A percentile compares a stretch with the other conserved stretches of the same genome.
These are phyloP conservation scores for Phytophthora pistaciae DNA, from an alignment of 352 stramenopile genomes.

Conservation along the genomic window DNA sequence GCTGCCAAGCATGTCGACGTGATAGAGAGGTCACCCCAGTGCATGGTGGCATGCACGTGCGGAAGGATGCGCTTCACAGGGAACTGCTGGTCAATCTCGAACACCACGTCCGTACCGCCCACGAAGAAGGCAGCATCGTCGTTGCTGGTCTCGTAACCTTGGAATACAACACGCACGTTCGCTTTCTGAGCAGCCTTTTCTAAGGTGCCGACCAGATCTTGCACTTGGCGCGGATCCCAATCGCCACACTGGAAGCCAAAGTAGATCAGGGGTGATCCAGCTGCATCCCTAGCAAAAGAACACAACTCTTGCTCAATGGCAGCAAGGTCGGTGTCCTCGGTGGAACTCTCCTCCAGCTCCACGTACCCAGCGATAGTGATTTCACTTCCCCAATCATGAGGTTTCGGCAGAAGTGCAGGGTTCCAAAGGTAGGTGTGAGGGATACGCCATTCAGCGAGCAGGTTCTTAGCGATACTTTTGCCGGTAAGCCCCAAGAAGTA, in stretches of 20 bases:
- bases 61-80: slow-evolving; percentile 49
- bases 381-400: slow-evolving; percentile 68
- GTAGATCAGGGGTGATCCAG: slow-evolving; percentile 51
- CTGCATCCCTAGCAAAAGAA: slow-evolving; percentile 15
- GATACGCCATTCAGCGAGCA: slow-evolving; percentile 58
- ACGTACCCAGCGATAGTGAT: slow-evolving; percentile 67
- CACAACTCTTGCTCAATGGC: slow-evolving; percentile 38
- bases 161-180: slow-evolving; percentile 68
- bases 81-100: slow-evolving; percentile 59
- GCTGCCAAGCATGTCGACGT: slow-evolving; percentile 55
- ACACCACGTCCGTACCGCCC: slow-evolving; percentile 43
- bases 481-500: slow-evolving; percentile 58
- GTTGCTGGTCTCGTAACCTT: slow-evolving; percentile 50
- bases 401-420: slow-evolving; percentile 58
- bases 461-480: slow-evolving; percentile 43
- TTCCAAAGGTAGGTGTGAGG: slow-evolving; percentile 87
- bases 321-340: slow-evolving; percentile 19
- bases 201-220: slow-evolving; percentile 54
- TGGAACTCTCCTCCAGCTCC: slow-evolving; percentile 37
- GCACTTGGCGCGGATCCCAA: slow-evolving; percentile 47
- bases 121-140: slow-evolving; percentile 38
- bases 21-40: slow-evolving; percentile 71
- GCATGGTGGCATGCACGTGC: slow-evolving; percentile 46
- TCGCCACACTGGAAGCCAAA: slow-evolving; percentile 62
- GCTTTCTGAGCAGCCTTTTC: slow-evolving; percentile 48